A percentile compares a stretch with the other conserved stretches of the same genome.
Evolutionary conservation across 306 rosid species (phyloP).

Genomic region (Lablab purpureus): DNA sequence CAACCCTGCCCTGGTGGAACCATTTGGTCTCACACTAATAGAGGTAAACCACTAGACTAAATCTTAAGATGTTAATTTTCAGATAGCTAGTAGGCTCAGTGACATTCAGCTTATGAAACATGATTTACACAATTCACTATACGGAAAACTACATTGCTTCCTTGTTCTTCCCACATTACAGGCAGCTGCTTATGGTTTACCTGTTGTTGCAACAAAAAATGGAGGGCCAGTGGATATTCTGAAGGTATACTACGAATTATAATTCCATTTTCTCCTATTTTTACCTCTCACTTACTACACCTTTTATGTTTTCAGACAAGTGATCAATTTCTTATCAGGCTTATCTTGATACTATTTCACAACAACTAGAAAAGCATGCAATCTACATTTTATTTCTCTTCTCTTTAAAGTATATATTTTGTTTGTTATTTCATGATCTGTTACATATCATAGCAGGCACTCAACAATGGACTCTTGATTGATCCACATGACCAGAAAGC

Average conservation of each 20-base stretch:
- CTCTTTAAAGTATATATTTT: not conserved
- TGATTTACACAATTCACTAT: not conserved
- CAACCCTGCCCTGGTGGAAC: slow-evolving; percentile 91
- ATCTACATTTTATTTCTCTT: not conserved
- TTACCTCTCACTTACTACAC: not conserved
- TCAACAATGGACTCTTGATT: slow-evolving; percentile 76
- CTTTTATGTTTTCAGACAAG: not conserved
- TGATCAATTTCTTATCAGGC: not conserved
- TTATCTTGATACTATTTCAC: not conserved
- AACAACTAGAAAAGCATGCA: too few relatives aligned
- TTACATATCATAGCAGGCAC: slow-evolving; percentile 52
- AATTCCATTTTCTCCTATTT: not conserved
- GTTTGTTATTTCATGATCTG: not conserved
- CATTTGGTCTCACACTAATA: slow-evolving; percentile 86
- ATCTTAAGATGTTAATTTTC: slow-evolving; percentile 6
- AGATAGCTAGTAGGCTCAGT: not conserved
- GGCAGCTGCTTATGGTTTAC: slow-evolving; percentile 95
- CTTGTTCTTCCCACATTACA: slow-evolving; percentile 38
- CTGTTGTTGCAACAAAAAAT: slow-evolving; percentile 83
- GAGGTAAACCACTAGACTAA: slow-evolving; percentile 53
- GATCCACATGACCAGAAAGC: slow-evolving; percentile 90
- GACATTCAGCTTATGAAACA: not conserved
- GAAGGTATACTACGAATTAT: slow-evolving; percentile 58
- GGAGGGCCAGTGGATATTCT: slow-evolving; percentile 90
- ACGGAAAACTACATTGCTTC: slow-evolving; percentile 12